Evolutionary conservation across 352 stramenopile genomes (phyloP).

Genomic region (Phytophthora fragariaefolia): DNA sequence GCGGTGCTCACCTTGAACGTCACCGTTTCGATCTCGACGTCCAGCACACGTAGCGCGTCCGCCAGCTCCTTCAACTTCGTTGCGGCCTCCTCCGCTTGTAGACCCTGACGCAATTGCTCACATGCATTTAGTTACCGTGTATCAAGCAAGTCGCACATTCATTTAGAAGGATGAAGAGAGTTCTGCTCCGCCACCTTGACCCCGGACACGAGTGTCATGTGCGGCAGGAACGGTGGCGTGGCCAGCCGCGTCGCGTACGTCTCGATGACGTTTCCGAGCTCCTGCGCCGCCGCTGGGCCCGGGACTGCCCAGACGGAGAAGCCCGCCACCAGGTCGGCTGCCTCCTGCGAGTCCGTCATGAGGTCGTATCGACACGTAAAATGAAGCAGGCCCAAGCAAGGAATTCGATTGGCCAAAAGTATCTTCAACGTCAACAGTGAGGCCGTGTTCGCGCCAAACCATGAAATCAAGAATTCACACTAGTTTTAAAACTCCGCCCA

Average conservation of each 20-base stretch:
- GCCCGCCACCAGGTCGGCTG: constrained; percentile 50
- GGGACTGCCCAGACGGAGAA: constrained; percentile 73
- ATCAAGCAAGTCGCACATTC: no score
- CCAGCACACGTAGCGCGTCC: constrained; percentile 35
- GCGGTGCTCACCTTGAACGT: constrained; percentile 49
- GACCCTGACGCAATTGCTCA: constrained; percentile 24
- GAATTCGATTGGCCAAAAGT: constrained; percentile 15
- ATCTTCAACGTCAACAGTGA: no score
- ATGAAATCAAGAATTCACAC: no score
- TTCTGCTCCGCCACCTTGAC: constrained; percentile 36
- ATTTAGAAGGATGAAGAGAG: no score
- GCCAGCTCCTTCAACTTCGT: constrained; percentile 48
- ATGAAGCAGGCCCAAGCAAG: neutral
- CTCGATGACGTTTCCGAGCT: constrained; percentile 45
- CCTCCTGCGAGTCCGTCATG: constrained; percentile 34
- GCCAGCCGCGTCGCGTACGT: constrained; percentile 43
- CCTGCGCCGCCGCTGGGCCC: constrained; percentile 11
- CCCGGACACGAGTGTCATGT: constrained; percentile 68
- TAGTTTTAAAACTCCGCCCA: no score
- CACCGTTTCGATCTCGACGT: constrained; percentile 46
- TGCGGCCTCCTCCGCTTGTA: constrained; percentile 31
- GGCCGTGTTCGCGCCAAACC: no score
- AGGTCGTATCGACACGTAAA: constrained; percentile 7
- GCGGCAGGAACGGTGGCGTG: constrained; percentile 56
- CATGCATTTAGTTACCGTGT: neutral